Evolutionary conservation across 1,284 basidiomycete genomes (phyloP).

Genomic region (Uromyces viciae-fabae): DNA sequence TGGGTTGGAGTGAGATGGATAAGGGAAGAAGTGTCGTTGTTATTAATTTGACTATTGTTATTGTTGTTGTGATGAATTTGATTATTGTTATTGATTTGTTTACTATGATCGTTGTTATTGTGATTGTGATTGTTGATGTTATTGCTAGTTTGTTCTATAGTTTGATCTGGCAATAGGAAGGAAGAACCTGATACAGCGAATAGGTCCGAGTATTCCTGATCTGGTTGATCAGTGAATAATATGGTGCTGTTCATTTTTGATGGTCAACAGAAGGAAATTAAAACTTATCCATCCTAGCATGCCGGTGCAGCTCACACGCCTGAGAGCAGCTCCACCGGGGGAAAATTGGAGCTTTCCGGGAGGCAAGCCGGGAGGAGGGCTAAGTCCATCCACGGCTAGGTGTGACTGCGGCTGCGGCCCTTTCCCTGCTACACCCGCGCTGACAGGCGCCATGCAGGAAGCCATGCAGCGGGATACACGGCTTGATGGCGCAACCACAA

Average conservation of each 20-base stretch:
- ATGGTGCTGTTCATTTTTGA: not conserved
- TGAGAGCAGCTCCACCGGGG: too few species aligned
- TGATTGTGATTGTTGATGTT: not conserved
- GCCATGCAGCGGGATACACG: too few species aligned
- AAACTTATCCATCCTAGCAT: too few species aligned
- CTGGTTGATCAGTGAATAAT: not conserved
- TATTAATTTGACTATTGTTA: not conserved
- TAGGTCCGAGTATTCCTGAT: slow-evolving; percentile 17
- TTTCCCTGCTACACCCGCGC: too few species aligned
- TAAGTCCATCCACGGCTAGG: too few species aligned
- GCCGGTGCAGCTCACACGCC: too few species aligned
- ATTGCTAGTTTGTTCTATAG: not conserved
- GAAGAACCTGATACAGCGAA: slow-evolving; percentile 6
- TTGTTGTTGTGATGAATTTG: not conserved
- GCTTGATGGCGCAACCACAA: too few species aligned
- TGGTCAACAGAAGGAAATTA: too few species aligned
- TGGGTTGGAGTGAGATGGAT: not conserved
- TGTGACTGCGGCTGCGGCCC: too few species aligned
- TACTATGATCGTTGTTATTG: not conserved
- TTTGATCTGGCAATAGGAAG: slow-evolving; percentile 8
- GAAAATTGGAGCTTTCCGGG: too few species aligned
- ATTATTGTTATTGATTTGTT: not conserved
- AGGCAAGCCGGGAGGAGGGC: too few species aligned
- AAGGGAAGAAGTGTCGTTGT: not conserved
- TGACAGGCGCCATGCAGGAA: too few species aligned